Conservation (phyloP, 73 alveolate genomes). For the Strombidium stylifer region DNA sequence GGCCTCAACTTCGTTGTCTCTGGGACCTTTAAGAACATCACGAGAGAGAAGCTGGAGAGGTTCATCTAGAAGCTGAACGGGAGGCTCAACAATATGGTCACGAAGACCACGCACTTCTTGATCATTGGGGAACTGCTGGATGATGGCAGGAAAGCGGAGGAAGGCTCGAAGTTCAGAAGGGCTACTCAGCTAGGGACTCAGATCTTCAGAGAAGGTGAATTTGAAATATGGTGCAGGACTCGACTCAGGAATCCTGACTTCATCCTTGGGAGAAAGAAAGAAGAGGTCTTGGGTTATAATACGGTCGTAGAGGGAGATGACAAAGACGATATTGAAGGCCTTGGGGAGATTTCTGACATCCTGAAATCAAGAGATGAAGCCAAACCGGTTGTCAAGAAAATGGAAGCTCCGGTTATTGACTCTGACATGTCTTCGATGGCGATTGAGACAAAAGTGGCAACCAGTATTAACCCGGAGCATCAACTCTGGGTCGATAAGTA, state of each 20-base stretch:
- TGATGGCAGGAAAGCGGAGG: conserved; percentile 75
- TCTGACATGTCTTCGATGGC: too few relatives aligned
- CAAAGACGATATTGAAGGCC: conserved; percentile 31
- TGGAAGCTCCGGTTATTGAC: too few relatives aligned
- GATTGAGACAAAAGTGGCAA: too few relatives aligned
- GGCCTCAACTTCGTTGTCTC: conserved; percentile 23
- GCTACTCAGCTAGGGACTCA: conserved; percentile 49
- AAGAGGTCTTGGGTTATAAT: conserved; percentile 14
- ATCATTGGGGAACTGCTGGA: conserved; percentile 72
- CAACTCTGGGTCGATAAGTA: conserved; percentile 85
- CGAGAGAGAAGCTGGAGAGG: conserved; percentile 36
- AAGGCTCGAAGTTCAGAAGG: conserved; percentile 70
- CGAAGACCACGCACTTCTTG: conserved; percentile 59
- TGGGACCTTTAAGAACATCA: conserved; percentile 36
- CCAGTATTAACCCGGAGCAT: too few relatives aligned
- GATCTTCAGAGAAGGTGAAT: conserved; percentile 59
- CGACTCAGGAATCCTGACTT: conserved; percentile 64
- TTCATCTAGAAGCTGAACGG: conserved; percentile 32
- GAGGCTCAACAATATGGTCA: conserved; percentile 29
- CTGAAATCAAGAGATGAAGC: background rate
- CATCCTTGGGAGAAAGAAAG: conserved; percentile 40
- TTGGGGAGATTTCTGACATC: conserved; percentile 21
- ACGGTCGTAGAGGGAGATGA: conserved; percentile 40
- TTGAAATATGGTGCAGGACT: conserved; percentile 55
- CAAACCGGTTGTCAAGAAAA: too few relatives aligned